Evolutionary conservation across 2,329 filamentous ascomycete species (phyloP), one percentile per base, ranked within the genome.

Genomic region (Davidsoniella virescens): DNA sequence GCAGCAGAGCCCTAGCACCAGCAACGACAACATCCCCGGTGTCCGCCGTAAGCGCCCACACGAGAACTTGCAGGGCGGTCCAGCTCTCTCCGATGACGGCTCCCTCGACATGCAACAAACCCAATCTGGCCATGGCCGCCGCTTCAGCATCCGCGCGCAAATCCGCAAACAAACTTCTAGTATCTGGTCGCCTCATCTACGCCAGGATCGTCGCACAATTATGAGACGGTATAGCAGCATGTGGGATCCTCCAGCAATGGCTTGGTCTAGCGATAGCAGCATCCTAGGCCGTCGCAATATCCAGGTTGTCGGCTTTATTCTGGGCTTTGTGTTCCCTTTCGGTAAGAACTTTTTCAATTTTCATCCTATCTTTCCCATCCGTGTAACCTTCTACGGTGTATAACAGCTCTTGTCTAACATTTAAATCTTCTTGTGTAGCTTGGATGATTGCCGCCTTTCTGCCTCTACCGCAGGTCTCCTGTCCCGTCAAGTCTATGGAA

Each of bases 371-470:
- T 36, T 25, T 16, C 49, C 42, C 46, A 54, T 59, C 51, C 59
- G 44, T 36, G 17, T 29, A 17, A 46, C 44, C 20, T 14, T 17
- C 10, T 43, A n/a, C 14, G 12, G 18, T 43, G 40, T 17, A 43
- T 6, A 49, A 41, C 38, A 12, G 20, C n/a, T 23, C 16, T 9
- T 17, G n/a, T 18, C 47, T 49, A 42, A 51, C 38, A 43, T 5
- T 5, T 16, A 17, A 36, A 6, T 41, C 38, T 51, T 20, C 44
- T 49, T 54, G 42, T 49, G 45, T 57, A 82, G 82, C 81, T 50
- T 93, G 86, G 86, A 84, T 90, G 67, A 69, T 87, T 55, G 87
- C 81, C 1, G 76, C 85, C 1, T 71, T 88, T 49, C 68, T 92
- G 10, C 84, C 84, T 1, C 64, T 93, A 5, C 84, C 84, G 8